These are phyloP conservation scores for Penstemon davidsonii DNA, from an alignment of 257 asterid genomes.

Conservation along the genomic window DNA sequence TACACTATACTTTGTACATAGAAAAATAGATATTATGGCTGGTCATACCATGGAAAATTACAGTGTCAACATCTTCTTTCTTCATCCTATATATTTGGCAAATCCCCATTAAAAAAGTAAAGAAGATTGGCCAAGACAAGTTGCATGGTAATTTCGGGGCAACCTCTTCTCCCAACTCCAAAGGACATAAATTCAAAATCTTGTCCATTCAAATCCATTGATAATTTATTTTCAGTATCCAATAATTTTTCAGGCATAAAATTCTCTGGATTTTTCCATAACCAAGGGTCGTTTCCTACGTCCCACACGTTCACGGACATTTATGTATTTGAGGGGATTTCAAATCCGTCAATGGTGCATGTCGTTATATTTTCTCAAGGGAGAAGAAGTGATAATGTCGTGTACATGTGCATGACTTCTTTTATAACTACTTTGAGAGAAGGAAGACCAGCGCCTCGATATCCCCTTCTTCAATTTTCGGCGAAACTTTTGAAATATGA, in stretches of 20 bases:
- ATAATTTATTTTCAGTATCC: not conserved
- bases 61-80: constrained; percentile 26
- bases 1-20: too few relatives aligned
- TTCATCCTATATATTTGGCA: constrained; percentile 23
- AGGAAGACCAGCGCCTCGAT: not conserved
- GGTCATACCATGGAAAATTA: constrained; percentile 13
- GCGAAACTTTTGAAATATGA: not conserved
- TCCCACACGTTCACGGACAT: constrained; percentile 27
- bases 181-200: constrained; percentile 30
- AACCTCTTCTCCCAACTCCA: constrained; percentile 36
- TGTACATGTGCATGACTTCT: constrained; percentile 25
- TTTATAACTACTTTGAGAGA: constrained; percentile 25
- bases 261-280: constrained; percentile 23
- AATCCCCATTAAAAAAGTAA: constrained; percentile 29
- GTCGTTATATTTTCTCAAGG: constrained; percentile 22
- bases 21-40: constrained; percentile 5
- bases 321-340: constrained; percentile 20
- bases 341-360: constrained; percentile 16
- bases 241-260: constrained; percentile 29
- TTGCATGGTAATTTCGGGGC: constrained; percentile 31
- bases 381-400: constrained; percentile 11
- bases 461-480: constrained; percentile 10
- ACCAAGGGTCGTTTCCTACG: constrained; percentile 24
- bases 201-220: constrained; percentile 15
- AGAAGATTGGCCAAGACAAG: constrained; percentile 31